Conservation (phyloP, 2,329 filamentous ascomycete genomes). For the Penicillium italicum region DNA sequence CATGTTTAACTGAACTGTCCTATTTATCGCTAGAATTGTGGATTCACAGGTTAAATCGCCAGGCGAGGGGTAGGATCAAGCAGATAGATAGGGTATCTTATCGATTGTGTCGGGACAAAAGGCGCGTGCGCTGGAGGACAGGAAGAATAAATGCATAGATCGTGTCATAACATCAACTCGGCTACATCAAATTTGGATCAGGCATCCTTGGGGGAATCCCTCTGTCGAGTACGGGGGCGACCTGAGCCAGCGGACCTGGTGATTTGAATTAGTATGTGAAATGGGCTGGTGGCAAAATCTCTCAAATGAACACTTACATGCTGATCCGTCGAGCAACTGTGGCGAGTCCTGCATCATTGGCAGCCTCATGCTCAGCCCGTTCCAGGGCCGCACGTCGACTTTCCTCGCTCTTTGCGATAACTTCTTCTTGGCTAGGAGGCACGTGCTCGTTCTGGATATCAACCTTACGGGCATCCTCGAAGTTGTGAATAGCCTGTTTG, state of each 20-base stretch:
- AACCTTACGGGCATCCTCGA: conserved; percentile 95
- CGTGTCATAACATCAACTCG: conserved; percentile 26
- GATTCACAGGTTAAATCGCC: conserved; percentile 12
- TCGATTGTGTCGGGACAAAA: conserved; percentile 26
- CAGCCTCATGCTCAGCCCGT: conserved; percentile 80
- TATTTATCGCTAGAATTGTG: conserved; percentile 12
- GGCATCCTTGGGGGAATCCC: conserved; percentile 28
- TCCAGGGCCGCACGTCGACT: conserved; percentile 79
- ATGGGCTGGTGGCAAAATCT: background rate
- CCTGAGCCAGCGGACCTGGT: conserved; percentile 41
- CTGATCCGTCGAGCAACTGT: conserved; percentile 86
- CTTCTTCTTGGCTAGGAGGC: conserved; percentile 89
- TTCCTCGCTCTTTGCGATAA: conserved; percentile 75
- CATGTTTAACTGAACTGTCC: conserved; percentile 14
- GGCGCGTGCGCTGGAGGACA: conserved; percentile 22
- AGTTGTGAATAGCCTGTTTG: conserved; percentile 95
- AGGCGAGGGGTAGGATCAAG: conserved; percentile 19
- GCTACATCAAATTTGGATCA: conserved; percentile 20
- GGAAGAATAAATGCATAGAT: conserved; percentile 26
- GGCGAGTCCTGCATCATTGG: conserved; percentile 84
- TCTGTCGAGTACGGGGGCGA: conserved; percentile 31
- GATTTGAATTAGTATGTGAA: background rate
- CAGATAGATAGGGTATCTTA: conserved; percentile 26
- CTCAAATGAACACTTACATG: conserved; percentile 67
- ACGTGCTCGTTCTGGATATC: conserved; percentile 94